phyloP scores from a whole-genome alignment of 208 protist genomes.

The Leishmania braziliensis region DNA sequence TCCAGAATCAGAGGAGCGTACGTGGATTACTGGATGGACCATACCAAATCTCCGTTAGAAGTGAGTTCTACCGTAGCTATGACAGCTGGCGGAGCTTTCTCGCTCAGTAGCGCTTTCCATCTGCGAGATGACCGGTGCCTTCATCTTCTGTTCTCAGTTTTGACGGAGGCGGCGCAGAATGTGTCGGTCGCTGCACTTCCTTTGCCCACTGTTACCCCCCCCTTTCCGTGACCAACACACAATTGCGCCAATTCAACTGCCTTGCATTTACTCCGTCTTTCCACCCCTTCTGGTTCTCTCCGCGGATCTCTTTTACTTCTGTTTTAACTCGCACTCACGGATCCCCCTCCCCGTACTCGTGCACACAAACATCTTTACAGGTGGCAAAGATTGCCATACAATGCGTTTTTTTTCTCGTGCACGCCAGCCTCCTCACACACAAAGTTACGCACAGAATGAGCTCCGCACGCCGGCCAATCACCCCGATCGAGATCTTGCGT shows the following conservation, averaged over 20 bases:
- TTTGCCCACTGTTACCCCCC: background rate
- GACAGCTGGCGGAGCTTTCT: background rate
- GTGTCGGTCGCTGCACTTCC: background rate
- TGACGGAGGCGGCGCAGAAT: background rate
- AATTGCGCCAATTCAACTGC: background rate
- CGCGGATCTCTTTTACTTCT: background rate
- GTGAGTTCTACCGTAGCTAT: too few species aligned
- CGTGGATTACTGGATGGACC: background rate
- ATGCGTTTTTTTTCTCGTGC: background rate
- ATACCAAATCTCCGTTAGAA: background rate
- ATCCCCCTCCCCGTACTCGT: background rate
- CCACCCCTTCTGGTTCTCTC: background rate
- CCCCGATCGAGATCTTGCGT: conserved; percentile 78
- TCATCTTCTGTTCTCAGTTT: background rate
- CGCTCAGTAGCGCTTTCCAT: background rate
- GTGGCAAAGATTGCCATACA: background rate
- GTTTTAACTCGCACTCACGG: background rate
- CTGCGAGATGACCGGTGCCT: background rate
- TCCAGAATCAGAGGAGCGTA: background rate
- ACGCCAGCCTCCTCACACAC: background rate
- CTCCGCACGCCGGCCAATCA: conserved; percentile 35
- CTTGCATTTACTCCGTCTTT: background rate
- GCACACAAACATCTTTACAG: too few species aligned
- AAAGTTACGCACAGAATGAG: conserved; percentile 35
- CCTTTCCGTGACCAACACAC: background rate